Conservation (phyloP, 306 rosid genomes). For the barrel medic (Medicago truncatula) region DNA sequence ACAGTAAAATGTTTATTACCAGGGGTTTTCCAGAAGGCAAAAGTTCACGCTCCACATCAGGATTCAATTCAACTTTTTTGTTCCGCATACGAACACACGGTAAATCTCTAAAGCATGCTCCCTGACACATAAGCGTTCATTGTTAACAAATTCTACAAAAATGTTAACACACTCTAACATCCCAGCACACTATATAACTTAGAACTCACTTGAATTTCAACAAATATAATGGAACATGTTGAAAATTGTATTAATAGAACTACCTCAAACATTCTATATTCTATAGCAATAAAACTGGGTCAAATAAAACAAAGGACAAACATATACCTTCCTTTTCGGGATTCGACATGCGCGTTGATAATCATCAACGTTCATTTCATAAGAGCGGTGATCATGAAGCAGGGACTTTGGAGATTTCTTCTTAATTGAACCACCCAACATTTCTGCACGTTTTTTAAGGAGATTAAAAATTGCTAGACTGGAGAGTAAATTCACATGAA, state of each 20-base stretch:
- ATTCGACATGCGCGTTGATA: conserved; percentile 66
- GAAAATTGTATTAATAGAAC: background rate
- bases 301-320: background rate
- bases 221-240: background rate
- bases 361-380: conserved; percentile 65
- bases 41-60: conserved; percentile 53
- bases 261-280: no score
- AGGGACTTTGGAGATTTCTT: background rate
- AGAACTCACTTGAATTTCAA: background rate
- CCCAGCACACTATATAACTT: no score
- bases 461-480: background rate
- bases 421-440: conserved; percentile 29
- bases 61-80: conserved; percentile 75
- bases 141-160: background rate
- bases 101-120: conserved; percentile 83
- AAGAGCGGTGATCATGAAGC: conserved; percentile 72
- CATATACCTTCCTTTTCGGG: conserved; percentile 69
- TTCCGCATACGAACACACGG: conserved; percentile 76
- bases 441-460: conserved; percentile 45
- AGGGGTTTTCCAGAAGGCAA: conserved; percentile 81
- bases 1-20: conserved; percentile 48
- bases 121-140: conserved; percentile 45
- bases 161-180: no score
- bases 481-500: background rate
- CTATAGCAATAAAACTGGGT: background rate